Evolutionary conservation across 495 filamentous ascomycete species (phyloP).

Genomic region (Apiosordaria backusii): DNA sequence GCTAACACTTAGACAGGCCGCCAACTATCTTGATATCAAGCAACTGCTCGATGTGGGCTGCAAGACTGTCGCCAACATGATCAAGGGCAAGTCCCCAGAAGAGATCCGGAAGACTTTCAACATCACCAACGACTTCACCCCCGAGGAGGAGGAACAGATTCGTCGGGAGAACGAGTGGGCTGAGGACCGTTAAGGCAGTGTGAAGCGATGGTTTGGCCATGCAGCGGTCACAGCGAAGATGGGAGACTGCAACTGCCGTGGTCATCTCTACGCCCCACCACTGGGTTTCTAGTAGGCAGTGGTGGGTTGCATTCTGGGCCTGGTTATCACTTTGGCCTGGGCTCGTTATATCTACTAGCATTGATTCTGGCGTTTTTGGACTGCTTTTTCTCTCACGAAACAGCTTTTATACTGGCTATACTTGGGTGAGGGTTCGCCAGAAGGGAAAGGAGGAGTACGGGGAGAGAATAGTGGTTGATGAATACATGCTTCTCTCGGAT

Average conservation of each 20-base stretch:
- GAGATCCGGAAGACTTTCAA: conserved; percentile 84
- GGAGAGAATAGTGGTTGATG: background rate
- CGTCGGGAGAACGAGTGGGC: conserved; percentile 83
- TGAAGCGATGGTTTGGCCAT: background rate
- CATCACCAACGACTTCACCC: conserved; percentile 79
- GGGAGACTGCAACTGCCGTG: background rate
- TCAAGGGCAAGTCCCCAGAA: conserved; percentile 79
- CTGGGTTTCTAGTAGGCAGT: background rate
- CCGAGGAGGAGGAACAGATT: conserved; percentile 80
- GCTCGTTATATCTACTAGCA: background rate
- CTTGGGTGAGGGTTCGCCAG: background rate
- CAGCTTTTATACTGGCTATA: background rate
- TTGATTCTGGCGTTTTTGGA: background rate
- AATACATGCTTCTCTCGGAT: background rate
- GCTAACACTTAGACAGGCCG: conserved; percentile 45
- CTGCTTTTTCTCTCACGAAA: background rate
- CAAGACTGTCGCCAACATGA: conserved; percentile 85
- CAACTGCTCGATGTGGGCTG: conserved; percentile 76
- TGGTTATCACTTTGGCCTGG: background rate
- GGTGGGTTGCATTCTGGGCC: background rate
- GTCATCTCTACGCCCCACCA: background rate
- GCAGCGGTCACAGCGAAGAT: background rate
- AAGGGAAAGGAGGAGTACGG: background rate
- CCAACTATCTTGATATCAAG: conserved; percentile 82
- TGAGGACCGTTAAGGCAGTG: conserved; percentile 55